Evolutionary conservation across 805 yeast genomes (phyloP).

Genomic region (Candida xyloterini): DNA sequence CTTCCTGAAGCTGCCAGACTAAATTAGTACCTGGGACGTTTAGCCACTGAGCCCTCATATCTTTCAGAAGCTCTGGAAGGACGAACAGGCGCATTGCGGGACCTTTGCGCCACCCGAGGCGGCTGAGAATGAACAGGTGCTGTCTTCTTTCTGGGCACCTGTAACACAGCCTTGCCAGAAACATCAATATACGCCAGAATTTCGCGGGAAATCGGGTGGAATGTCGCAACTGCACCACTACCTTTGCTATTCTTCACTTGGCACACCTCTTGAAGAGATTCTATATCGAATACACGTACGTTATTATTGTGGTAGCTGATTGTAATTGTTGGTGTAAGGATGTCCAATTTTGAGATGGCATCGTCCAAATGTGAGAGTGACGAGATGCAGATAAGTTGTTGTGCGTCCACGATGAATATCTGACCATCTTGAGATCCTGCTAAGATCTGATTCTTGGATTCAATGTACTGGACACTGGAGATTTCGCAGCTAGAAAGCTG

Average conservation of each 20-base stretch:
- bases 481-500: constrained; percentile 35
- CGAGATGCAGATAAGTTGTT: constrained; percentile 32
- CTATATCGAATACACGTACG: constrained; percentile 36
- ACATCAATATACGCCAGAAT: constrained; percentile 21
- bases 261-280: constrained; percentile 24
- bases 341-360: constrained; percentile 37
- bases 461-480: constrained; percentile 37
- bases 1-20: constrained; percentile 14
- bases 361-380: constrained; percentile 39
- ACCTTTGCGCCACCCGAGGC: background rate
- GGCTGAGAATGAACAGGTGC: constrained; percentile 1
- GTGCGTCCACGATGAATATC: constrained; percentile 39
- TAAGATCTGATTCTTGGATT: constrained; percentile 38
- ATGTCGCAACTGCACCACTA: constrained; percentile 14
- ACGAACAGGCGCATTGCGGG: background rate
- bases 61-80: background rate
- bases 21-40: constrained; percentile 9
- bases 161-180: constrained; percentile 16
- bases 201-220: constrained; percentile 19
- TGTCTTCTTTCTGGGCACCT: constrained; percentile 12
- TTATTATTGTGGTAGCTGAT: constrained; percentile 39
- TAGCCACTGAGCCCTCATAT: constrained; percentile 3
- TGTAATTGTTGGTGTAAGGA: constrained; percentile 33
- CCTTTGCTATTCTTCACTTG: constrained; percentile 27
- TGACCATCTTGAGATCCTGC: constrained; percentile 48